Evolutionary conservation across 1,139 yeast species (phyloP).

Genomic region (Hansenula anomala): DNA sequence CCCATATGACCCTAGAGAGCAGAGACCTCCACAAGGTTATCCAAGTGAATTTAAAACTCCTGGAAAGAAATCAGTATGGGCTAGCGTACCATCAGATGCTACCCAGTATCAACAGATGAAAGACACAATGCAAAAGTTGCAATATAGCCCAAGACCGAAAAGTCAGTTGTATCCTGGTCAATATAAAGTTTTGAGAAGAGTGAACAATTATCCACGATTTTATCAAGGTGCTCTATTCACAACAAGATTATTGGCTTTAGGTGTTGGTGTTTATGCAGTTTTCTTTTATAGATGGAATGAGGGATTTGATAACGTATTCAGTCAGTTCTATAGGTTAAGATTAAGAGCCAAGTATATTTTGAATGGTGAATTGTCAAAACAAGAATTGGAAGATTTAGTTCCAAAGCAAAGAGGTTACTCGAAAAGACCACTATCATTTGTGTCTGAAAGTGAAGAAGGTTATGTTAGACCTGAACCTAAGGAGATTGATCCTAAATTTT

Average conservation of each 20-base stretch:
- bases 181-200: slow-evolving; percentile 62
- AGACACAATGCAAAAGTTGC: slow-evolving; percentile 66
- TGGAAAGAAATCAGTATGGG: slow-evolving; percentile 48
- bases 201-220: slow-evolving; percentile 51
- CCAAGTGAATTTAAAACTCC: slow-evolving; percentile 73
- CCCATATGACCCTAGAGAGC: slow-evolving; percentile 76
- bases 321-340: slow-evolving; percentile 61
- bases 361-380: slow-evolving; percentile 47
- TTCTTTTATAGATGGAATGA: slow-evolving; percentile 85
- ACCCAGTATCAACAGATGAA: slow-evolving; percentile 67
- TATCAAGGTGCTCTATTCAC: slow-evolving; percentile 51
- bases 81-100: slow-evolving; percentile 62
- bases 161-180: slow-evolving; percentile 77
- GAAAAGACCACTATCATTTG: no score
- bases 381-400: slow-evolving; percentile 60
- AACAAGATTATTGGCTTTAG: slow-evolving; percentile 40
- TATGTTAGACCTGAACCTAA: no score
- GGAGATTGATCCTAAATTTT: slow-evolving; percentile 37
- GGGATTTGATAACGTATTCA: slow-evolving; percentile 71
- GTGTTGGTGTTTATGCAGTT: slow-evolving; percentile 50
- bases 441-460: no score
- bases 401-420: slow-evolving; percentile 28
- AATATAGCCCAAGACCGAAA: slow-evolving; percentile 76
- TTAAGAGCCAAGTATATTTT: slow-evolving; percentile 49
- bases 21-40: slow-evolving; percentile 77